Percentiles rank a stretch among this genome's conserved stretches.
Evolutionary conservation across 1,139 yeast genomes (phyloP).

Genomic region (Yarrowia galli): DNA sequence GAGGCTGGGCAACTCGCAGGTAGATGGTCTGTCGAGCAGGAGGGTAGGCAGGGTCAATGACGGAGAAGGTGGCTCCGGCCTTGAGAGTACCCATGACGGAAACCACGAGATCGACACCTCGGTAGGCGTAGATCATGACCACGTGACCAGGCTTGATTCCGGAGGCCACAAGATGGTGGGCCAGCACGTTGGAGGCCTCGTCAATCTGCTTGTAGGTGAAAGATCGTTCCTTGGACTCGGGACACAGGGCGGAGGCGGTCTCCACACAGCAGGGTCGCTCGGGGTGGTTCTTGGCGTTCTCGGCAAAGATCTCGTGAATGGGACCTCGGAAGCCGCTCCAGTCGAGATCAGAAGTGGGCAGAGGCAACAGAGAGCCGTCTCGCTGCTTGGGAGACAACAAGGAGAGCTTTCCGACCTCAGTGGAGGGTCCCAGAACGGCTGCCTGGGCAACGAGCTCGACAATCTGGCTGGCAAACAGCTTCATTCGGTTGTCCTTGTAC

Average conservation of each 20-base stretch:
- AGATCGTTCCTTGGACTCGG: constrained; percentile 64
- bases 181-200: constrained; percentile 92
- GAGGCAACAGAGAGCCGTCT: constrained; percentile 63
- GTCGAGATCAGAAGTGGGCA: constrained; percentile 85
- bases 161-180: constrained; percentile 79
- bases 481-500: constrained; percentile 73
- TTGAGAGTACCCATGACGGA: constrained; percentile 97
- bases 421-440: constrained; percentile 47
- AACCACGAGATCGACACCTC: constrained; percentile 96
- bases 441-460: constrained; percentile 57
- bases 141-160: constrained; percentile 93
- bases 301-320: constrained; percentile 91
- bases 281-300: constrained; percentile 82
- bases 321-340: constrained; percentile 95
- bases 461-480: constrained; percentile 76
- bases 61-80: constrained; percentile 98
- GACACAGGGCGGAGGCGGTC: constrained; percentile 71
- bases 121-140: constrained; percentile 95
- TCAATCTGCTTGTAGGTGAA: constrained; percentile 87
- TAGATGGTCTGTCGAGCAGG: constrained; percentile 96
- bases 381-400: constrained; percentile 71
- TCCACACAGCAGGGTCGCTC: constrained; percentile 91
- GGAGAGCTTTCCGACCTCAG: constrained; percentile 65
- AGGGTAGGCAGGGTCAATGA: constrained; percentile 98
- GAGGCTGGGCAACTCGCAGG: constrained; percentile 90